Conservation (phyloP, 1,284 basidiomycete species). For the Wallemia hederae region DNA sequence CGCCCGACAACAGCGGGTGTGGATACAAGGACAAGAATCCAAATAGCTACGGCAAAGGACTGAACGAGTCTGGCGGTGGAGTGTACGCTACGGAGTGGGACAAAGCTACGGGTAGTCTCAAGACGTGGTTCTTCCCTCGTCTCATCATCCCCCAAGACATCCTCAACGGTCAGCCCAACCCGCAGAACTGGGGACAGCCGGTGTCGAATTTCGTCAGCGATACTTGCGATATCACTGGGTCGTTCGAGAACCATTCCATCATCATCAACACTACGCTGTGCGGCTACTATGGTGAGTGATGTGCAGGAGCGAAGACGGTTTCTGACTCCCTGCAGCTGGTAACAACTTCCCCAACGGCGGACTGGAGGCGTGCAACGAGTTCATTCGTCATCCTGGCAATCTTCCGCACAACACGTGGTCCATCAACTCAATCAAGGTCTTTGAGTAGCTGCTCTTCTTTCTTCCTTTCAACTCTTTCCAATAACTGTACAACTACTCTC, state of each 20-base stretch:
- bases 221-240: neutral
- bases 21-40: neutral
- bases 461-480: too few species aligned
- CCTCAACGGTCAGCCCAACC: neutral
- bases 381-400: neutral
- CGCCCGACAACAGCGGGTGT: neutral
- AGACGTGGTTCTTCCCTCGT: neutral
- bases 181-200: neutral
- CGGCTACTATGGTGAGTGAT: neutral
- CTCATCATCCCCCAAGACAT: neutral
- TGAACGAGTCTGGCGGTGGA: neutral
- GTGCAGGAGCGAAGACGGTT: neutral
- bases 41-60: neutral
- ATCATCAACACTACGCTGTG: neutral
- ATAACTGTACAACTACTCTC: too few species aligned
- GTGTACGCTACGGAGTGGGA: neutral
- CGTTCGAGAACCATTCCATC: neutral
- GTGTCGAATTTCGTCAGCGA: neutral
- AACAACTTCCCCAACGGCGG: neutral
- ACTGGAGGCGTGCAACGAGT: neutral
- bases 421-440: neutral
- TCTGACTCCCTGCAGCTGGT: neutral
- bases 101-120: neutral
- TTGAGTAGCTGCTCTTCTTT: neutral
- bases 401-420: neutral